Evolutionary conservation across 192 early-diverging fungal species (phyloP).

Genomic region (Umbelopsis vinacea): DNA sequence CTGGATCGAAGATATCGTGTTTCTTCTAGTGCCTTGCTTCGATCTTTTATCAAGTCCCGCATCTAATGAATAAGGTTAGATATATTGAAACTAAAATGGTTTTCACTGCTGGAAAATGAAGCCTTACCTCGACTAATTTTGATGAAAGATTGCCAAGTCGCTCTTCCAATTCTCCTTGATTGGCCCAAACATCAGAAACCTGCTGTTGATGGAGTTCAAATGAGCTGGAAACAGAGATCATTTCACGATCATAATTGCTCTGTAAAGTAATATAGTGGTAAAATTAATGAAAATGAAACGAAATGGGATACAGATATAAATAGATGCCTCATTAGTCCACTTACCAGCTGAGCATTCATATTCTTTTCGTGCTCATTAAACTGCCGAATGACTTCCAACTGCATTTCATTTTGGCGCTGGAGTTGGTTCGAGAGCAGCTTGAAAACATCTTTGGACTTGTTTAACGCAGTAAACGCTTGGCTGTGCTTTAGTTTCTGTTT

Average conservation of each 20-base stretch:
- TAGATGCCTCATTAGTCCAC: too few relatives aligned
- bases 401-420: conserved; percentile 83
- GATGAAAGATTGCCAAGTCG: neutral
- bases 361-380: conserved; percentile 82
- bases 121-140: conserved; percentile 16
- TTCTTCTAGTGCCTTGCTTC: conserved; percentile 14
- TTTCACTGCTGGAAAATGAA: neutral
- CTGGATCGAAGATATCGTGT: conserved; percentile 47
- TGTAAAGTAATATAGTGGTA: neutral
- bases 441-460: conserved; percentile 76
- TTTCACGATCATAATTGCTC: conserved; percentile 17
- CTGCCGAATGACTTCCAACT: conserved; percentile 83
- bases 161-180: conserved; percentile 28
- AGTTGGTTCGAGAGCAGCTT: conserved; percentile 74
- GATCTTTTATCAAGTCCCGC: conserved; percentile 1
- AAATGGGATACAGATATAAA: neutral
- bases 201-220: conserved; percentile 27
- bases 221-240: conserved; percentile 21
- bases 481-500: conserved; percentile 70
- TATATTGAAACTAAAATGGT: too few relatives aligned
- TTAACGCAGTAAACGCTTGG: conserved; percentile 77
- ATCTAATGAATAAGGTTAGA: neutral
- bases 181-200: conserved; percentile 32
- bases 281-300: neutral
- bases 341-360: conserved; percentile 55